phyloP scores from a whole-genome alignment of 192 early-diverging fungal genomes.

The Linderina pennispora region DNA sequence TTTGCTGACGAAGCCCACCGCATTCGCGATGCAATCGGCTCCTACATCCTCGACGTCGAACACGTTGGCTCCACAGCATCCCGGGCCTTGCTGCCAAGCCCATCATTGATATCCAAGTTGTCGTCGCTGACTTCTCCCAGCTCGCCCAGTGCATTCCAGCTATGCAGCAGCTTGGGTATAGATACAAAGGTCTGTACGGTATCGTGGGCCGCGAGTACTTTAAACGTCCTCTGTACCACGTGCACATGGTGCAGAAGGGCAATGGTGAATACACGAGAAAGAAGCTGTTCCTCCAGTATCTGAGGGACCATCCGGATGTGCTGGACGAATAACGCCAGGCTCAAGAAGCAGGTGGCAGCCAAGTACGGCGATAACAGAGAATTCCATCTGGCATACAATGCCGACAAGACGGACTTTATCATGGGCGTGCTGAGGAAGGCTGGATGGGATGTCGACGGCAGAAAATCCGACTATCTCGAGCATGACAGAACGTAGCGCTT shows the following conservation, averaged over 20 bases:
- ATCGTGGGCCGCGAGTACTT: slow-evolving; percentile 17
- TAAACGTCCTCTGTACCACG: slow-evolving; percentile 1
- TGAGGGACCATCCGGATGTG: slow-evolving; percentile 1
- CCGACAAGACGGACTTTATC: slow-evolving; percentile 18
- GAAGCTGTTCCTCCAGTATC: slow-evolving; percentile 4
- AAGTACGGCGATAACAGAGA: slow-evolving; percentile 5
- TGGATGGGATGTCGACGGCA: no score
- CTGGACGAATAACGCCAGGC: slow-evolving; percentile 8
- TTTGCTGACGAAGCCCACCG: slow-evolving; percentile 1
- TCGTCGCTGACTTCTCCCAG: slow-evolving; percentile 4
- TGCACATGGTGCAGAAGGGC: slow-evolving; percentile 3
- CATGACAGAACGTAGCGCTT: no score
- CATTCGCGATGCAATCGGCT: background rate
- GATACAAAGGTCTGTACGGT: slow-evolving; percentile 1
- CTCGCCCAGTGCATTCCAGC: slow-evolving; percentile 1
- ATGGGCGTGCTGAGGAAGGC: slow-evolving; percentile 2
- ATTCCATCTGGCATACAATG: background rate
- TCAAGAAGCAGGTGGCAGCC: slow-evolving; percentile 5
- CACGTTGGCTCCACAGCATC: slow-evolving; percentile 25
- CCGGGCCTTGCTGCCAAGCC: slow-evolving; percentile 20
- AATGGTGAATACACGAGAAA: slow-evolving; percentile 8
- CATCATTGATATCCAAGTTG: slow-evolving; percentile 13
- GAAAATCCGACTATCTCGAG: no score
- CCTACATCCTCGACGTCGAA: slow-evolving; percentile 1
- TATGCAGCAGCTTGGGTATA: slow-evolving; percentile 2